phyloP scores from a whole-genome alignment of 306 rosid genomes.

The Cicer pinnatifidum region DNA sequence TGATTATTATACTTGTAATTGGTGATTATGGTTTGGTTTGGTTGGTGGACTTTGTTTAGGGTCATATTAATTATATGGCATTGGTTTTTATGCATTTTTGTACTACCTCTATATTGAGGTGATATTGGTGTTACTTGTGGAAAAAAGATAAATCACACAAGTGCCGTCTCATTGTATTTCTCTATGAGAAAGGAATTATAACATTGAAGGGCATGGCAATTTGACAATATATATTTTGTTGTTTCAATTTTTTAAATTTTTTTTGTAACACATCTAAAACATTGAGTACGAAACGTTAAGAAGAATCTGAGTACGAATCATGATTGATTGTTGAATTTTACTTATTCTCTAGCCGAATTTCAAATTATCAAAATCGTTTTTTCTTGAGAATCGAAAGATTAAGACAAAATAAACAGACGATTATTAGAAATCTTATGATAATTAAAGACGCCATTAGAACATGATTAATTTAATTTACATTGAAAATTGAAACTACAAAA shows the following conservation, averaged over 20 bases:
- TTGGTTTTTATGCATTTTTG: conserved; percentile 55
- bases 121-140: conserved; percentile 56
- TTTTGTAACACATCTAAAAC: too few species aligned
- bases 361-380: neutral
- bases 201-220: conserved; percentile 4
- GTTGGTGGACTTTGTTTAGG: conserved; percentile 63
- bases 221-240: neutral
- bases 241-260: neutral
- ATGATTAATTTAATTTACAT: conserved; percentile 15
- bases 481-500: neutral
- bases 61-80: conserved; percentile 48
- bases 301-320: too few species aligned
- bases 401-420: too few species aligned
- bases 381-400: too few species aligned
- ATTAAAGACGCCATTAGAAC: neutral
- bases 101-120: conserved; percentile 55
- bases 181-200: conserved; percentile 21
- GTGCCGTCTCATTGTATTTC: conserved; percentile 41
- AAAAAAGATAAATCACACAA: conserved; percentile 46
- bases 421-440: conserved; percentile 12
- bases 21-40: conserved; percentile 55
- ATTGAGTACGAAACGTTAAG: too few species aligned
- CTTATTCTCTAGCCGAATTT: too few species aligned
- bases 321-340: too few species aligned
- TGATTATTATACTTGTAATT: conserved; percentile 49